These are phyloP conservation scores for Saksenaea oblongispora DNA, from an alignment of 371 early-diverging fungal genomes.

Conservation along the genomic window DNA sequence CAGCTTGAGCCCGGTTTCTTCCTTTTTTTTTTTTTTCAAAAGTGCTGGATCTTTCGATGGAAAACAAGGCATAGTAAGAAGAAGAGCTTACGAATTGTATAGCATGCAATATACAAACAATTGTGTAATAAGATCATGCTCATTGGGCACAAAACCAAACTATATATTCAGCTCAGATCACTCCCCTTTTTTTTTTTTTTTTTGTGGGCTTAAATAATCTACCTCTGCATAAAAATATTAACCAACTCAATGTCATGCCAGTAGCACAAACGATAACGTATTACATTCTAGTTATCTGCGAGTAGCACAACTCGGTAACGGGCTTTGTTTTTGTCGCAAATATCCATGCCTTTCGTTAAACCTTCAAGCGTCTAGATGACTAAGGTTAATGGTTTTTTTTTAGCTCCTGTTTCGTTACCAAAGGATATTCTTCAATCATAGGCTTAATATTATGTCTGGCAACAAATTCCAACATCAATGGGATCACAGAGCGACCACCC, in stretches of 20 bases:
- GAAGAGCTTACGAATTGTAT: no score
- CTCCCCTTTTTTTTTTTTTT: no score
- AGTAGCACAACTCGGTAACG: constrained; percentile 43
- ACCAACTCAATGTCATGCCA: background rate
- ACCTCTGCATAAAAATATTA: no score
- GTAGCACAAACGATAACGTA: background rate
- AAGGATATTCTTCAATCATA: constrained; percentile 46
- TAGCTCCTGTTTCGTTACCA: constrained; percentile 13
- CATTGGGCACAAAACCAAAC: no score
- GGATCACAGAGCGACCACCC: constrained; percentile 43
- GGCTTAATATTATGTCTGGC: constrained; percentile 53
- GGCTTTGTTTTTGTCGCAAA: constrained; percentile 25
- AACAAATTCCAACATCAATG: constrained; percentile 53
- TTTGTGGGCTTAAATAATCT: no score
- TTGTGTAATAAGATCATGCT: no score
- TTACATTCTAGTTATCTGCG: constrained; percentile 17
- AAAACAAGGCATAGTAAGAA: no score
- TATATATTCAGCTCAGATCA: no score
- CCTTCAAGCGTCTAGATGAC: constrained; percentile 28
- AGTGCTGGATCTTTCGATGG: no score
- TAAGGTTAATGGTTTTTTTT: background rate
- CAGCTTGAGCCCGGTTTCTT: no score
- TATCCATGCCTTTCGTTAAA: constrained; percentile 28
- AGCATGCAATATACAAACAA: no score
- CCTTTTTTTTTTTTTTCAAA: no score